Base-by-base conservation (phyloP, 176 grass and related monocot genomes). In the Dactylis glomerata region DNA sequence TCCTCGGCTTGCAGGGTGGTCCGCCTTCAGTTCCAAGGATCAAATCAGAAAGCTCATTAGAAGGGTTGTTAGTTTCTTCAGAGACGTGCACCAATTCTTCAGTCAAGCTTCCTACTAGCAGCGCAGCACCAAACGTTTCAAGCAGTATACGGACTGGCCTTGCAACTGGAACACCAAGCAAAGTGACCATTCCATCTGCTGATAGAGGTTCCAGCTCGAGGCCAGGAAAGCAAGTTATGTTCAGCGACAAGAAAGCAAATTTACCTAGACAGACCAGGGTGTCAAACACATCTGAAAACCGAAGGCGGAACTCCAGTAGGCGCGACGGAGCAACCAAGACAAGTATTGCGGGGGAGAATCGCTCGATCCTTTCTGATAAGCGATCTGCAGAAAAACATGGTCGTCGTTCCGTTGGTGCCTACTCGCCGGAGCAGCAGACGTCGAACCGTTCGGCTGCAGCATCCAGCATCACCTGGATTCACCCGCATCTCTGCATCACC, bases 401-500 rank as follows among this genome's bases (percentile, higher is more conserved):
- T 11, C 69, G 68, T 31, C 59, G 27, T 30, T 46, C 69, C 69
- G 50, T 66, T 8, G 49, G 58, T 12, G 38, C 38, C 31, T 74
- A 58, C 63, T 67, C 11, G 0, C 57, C 36, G 2, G 28, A 76
- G 51, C 69, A 47, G 9, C 45, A 58, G 47, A 58, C 27, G n/a
- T 13, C 51, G 32, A 83, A 54, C 73, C 73, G 4, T 38, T 1
- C 46, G 67, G 75, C 27, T 19, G 28, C 20, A 0, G 32, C 57
- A 10, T 89, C 82, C n/a, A 75, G 76, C 58, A 58, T 63, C 58
- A 57, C 38, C 76, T 75, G 57, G 82, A 38, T 58, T 13, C 87
- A 90, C 54, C 84, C 79, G 1, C 88, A 79, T 44, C 7, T 90
- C 16, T 90, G 88, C 24, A 63, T 90, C 11, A 90, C 84, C 34